phyloP scores from a whole-genome alignment of 805 yeast genomes.

The Kregervanrija fluxuum region DNA sequence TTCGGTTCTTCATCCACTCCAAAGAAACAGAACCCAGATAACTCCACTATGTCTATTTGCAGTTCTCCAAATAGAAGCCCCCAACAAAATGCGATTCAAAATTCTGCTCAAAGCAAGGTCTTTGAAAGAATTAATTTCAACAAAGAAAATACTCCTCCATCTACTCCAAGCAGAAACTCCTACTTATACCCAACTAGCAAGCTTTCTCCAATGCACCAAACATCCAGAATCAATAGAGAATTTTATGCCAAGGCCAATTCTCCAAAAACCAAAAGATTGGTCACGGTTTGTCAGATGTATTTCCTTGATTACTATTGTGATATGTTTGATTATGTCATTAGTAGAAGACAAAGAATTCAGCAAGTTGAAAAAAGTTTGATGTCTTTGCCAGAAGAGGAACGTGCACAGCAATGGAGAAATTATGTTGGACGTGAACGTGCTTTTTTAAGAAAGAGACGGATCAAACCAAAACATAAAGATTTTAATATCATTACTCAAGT shows the following conservation, averaged over 20 bases:
- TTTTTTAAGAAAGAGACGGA: conserved; percentile 76
- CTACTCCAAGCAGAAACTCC: conserved; percentile 11
- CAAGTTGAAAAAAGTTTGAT: conserved; percentile 55
- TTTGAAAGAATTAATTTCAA: conserved; percentile 31
- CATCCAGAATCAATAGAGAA: conserved; percentile 30
- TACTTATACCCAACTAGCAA: too few species aligned
- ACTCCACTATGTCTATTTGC: conserved; percentile 23
- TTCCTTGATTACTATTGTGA: conserved; percentile 95
- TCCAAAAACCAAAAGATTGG: conserved; percentile 76
- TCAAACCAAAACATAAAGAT: conserved; percentile 90
- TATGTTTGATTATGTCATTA: conserved; percentile 85
- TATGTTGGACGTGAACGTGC: conserved; percentile 83
- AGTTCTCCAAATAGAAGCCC: conserved; percentile 25
- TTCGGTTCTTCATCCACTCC: conserved; percentile 24
- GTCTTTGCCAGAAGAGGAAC: conserved; percentile 27
- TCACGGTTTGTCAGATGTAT: conserved; percentile 88
- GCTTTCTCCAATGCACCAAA: conserved; percentile 10
- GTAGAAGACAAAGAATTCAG: conserved; percentile 73
- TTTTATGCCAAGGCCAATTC: conserved; percentile 54
- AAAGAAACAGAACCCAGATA: conserved; percentile 7
- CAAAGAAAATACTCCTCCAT: conserved; percentile 35
- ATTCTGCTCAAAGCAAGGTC: conserved; percentile 13
- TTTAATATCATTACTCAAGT: conserved; percentile 96
- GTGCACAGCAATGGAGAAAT: conserved; percentile 61
- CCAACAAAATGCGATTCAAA: conserved; percentile 8